Conservation (phyloP, 768 basidiomycete species). For the Calocybe cyanea region DNA sequence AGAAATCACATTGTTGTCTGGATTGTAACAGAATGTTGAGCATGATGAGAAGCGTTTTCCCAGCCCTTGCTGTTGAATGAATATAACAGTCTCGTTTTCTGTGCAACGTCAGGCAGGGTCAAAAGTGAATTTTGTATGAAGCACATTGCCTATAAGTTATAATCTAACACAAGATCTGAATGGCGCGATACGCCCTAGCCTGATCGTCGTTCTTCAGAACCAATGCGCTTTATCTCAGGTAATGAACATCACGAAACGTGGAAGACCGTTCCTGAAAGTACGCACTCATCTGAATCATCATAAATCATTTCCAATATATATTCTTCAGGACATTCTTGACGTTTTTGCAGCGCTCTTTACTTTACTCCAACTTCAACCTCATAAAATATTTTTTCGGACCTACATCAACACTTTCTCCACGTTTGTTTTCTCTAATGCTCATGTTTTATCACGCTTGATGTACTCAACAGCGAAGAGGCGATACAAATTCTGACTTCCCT, state of each 20-base stretch:
- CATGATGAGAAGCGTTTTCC: no score
- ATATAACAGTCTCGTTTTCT: no score
- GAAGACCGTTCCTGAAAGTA: constrained; percentile 91
- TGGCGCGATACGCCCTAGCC: no score
- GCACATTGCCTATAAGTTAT: no score
- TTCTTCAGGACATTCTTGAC: constrained; percentile 90
- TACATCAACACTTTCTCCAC: constrained; percentile 95
- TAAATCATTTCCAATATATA: constrained; percentile 4
- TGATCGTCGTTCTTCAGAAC: no score
- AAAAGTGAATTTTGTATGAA: no score
- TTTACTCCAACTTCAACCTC: constrained; percentile 81
- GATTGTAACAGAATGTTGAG: no score
- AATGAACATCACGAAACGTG: constrained; percentile 98
- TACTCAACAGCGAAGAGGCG: constrained; percentile 77
- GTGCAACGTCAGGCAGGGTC: no score
- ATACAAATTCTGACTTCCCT: constrained; percentile 89
- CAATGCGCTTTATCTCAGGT: constrained; percentile 88
- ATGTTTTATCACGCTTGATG: constrained; percentile 10
- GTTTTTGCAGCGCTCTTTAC: constrained; percentile 96
- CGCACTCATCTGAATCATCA: constrained; percentile 14
- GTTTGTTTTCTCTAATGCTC: constrained; percentile 46
- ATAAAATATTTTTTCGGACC: constrained; percentile 95
- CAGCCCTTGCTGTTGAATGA: no score
- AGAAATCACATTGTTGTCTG: no score
- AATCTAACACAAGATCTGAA: no score